A percentile compares a stretch with the other conserved stretches of the same genome.
These are phyloP conservation scores for Suhomyces ambrosiae DNA, from an alignment of 1,139 yeast species.

Conservation along the genomic window DNA sequence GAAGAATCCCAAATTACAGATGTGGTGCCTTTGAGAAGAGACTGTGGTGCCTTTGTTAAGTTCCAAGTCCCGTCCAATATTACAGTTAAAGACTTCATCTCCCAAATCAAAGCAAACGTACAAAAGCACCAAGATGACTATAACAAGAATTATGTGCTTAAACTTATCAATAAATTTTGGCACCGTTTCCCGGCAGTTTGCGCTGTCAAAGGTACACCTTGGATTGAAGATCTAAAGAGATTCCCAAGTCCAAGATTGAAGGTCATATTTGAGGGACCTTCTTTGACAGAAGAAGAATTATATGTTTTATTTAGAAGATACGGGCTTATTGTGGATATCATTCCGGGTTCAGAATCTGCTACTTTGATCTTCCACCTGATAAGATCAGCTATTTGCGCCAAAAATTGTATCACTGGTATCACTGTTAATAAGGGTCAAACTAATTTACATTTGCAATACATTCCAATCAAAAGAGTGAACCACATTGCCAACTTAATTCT, in stretches of 20 bases:
- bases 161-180: slow-evolving; percentile 19
- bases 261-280: slow-evolving; percentile 72
- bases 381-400: slow-evolving; percentile 80
- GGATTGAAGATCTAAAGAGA: slow-evolving; percentile 91
- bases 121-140: slow-evolving; percentile 27
- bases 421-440: slow-evolving; percentile 55
- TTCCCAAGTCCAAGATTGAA: slow-evolving; percentile 65
- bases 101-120: slow-evolving; percentile 53
- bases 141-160: slow-evolving; percentile 34
- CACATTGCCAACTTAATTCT: slow-evolving; percentile 56
- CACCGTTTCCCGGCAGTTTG: slow-evolving; percentile 48
- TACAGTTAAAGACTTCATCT: slow-evolving; percentile 52
- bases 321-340: slow-evolving; percentile 77
- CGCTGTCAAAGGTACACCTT: slow-evolving; percentile 88
- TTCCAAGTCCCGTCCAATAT: slow-evolving; percentile 59
- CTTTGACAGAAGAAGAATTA: slow-evolving; percentile 79
- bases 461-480: slow-evolving; percentile 55
- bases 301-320: slow-evolving; percentile 84
- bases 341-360: slow-evolving; percentile 56
- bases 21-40: slow-evolving; percentile 72
- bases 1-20: slow-evolving; percentile 31
- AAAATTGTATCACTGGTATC: slow-evolving; percentile 87
- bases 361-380: slow-evolving; percentile 55
- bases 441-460: slow-evolving; percentile 71
- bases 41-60: slow-evolving; percentile 92